Evolutionary conservation across 345 rosid species (phyloP), one percentile per base, ranked within the genome.

Genomic region (Linum lewisii): DNA sequence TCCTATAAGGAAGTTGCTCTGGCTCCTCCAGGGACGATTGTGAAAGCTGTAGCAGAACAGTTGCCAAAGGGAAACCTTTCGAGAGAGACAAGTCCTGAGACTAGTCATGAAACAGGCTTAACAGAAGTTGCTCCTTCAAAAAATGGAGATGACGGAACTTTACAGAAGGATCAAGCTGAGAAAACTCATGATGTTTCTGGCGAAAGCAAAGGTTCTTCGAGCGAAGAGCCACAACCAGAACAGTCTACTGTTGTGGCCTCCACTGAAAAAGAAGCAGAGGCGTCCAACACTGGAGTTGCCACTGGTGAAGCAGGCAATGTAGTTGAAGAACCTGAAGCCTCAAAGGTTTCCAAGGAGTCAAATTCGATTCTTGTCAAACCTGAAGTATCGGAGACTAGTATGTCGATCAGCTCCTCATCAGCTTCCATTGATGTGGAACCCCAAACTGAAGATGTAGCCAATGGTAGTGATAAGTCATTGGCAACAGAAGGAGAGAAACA

Each of bases 1-100:
- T 86, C 99, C 72, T 93, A 93, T 72, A 93, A 93, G 73, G 99
- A 93, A 79, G 99, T 93, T 71, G 99, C 99, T 57, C 69, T 89
- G 75, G 97, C 97, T 54, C 95, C 94, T 52, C 99, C 94, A 29
- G 99, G 99, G 66, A 84, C 95, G 20, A 85, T 93, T 71, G 97
- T 84, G 61, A 93, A 88, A 80, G 79, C 83, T 32, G 95, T 81
- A 64, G 70, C 89, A 16, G 97, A 86, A 70, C 84, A 83, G 70
- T 69, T 76, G 72, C 84, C 95, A 29, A 73, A 81, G 72, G 88
- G 59, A 63, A 71, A 71, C 64, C 50, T 21, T 68, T 51, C 67
- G 1, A 19, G 32, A 7, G 86, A 79, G 64, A 59, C 69, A 55
- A 64, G 61, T 61, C 25, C 69, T 53, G 61, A 57, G 73, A 63